These are phyloP conservation scores for Aschersonia sp. DNA, from an alignment of 2,329 filamentous ascomycete genomes.

Conservation along the genomic window DNA sequence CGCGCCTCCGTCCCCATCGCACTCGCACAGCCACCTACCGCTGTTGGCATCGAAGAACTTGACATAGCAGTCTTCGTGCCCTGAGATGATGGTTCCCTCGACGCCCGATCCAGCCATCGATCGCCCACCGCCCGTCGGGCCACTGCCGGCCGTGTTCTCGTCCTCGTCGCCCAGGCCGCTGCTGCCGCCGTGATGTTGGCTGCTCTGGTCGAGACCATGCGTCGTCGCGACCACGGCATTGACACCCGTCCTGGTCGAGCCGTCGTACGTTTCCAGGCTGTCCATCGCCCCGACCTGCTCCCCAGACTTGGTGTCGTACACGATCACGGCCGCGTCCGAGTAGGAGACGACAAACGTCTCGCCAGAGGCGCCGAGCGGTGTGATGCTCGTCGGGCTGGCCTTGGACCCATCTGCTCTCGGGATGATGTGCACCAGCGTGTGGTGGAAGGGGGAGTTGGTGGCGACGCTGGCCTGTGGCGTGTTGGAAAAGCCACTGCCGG, in stretches of 20 bases:
- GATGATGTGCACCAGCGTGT: constrained; percentile 81
- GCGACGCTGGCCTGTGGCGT: constrained; percentile 81
- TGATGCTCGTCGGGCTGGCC: constrained; percentile 80
- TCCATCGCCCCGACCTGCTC: constrained; percentile 90
- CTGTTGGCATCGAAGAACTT: constrained; percentile 98
- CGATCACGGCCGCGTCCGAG: constrained; percentile 73
- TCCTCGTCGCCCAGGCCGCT: constrained; percentile 57
- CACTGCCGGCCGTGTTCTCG: constrained; percentile 50
- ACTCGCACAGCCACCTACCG: constrained; percentile 46
- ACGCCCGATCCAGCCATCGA: constrained; percentile 59
- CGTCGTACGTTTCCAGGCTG: constrained; percentile 85
- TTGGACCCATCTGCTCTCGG: constrained; percentile 47
- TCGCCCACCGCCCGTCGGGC: constrained; percentile 55
- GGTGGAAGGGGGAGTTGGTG: constrained; percentile 72
- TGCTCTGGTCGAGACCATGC: constrained; percentile 57
- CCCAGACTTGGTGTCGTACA: constrained; percentile 84
- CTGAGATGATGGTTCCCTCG: constrained; percentile 88
- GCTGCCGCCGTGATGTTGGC: constrained; percentile 35
- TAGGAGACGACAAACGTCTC: constrained; percentile 90
- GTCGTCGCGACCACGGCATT: constrained; percentile 86
- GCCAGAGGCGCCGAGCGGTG: constrained; percentile 67
- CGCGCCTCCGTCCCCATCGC: too few species aligned
- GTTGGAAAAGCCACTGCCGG: constrained; percentile 79
- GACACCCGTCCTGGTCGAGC: constrained; percentile 62
- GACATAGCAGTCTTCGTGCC: constrained; percentile 92